Evolutionary conservation across 108 stramenopile genomes (phyloP).

Genomic region (Cyclostephanos invisitatus): DNA sequence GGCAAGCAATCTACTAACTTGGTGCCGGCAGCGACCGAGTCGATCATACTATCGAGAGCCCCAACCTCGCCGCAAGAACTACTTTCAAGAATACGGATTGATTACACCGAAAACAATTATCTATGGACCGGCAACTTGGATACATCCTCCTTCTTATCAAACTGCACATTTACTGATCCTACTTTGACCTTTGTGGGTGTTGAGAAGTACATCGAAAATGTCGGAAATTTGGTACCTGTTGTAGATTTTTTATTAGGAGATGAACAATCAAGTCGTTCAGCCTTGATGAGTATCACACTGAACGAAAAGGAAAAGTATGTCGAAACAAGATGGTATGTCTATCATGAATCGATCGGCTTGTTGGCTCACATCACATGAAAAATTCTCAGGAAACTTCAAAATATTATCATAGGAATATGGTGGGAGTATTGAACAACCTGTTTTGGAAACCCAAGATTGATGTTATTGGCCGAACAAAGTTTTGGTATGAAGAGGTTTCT

Average conservation of each 20-base stretch:
- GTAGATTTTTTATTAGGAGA: conserved; percentile 54
- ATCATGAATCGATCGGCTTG: no score
- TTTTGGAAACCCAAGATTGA: conserved; percentile 84
- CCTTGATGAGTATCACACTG: conserved; percentile 58
- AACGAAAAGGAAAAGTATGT: conserved; percentile 51
- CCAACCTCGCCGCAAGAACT: conserved; percentile 54
- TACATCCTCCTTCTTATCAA: conserved; percentile 53
- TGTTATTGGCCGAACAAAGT: conserved; percentile 81
- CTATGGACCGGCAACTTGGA: conserved; percentile 85
- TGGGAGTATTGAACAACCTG: conserved; percentile 62
- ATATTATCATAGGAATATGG: conserved; percentile 58
- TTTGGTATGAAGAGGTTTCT: conserved; percentile 58
- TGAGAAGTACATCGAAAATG: conserved; percentile 64
- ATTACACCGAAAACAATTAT: conserved; percentile 74
- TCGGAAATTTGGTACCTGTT: conserved; percentile 69
- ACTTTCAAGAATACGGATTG: conserved; percentile 55
- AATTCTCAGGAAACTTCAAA: no score
- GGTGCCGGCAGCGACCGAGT: not conserved
- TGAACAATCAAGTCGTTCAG: conserved; percentile 44
- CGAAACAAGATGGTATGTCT: conserved; percentile 56
- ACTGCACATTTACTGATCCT: conserved; percentile 79
- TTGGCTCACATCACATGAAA: no score
- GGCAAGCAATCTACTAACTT: not conserved
- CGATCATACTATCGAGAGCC: not conserved
- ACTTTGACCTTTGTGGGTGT: conserved; percentile 74